Conservation (phyloP, 2,329 filamentous ascomycete species). For the Trichophyton verrucosum region DNA sequence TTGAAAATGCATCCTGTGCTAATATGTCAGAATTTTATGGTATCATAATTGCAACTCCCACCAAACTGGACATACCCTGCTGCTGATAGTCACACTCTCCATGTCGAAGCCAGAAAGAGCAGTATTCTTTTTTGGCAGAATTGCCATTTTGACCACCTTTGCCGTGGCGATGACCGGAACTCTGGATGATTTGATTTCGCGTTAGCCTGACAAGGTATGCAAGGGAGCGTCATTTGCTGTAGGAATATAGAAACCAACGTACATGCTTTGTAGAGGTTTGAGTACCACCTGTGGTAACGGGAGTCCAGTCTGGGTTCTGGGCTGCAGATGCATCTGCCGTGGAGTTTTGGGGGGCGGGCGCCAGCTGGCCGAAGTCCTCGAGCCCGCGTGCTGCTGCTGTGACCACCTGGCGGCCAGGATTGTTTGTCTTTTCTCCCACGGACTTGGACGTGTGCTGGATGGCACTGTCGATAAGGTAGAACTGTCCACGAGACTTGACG, state of each 20-base stretch:
- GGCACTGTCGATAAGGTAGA: constrained; percentile 26
- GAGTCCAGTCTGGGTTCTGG: background rate
- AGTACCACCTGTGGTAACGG: no score
- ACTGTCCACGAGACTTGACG: constrained; percentile 20
- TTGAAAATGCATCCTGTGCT: constrained; percentile 65
- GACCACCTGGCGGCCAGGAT: background rate
- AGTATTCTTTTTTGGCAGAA: constrained; percentile 13
- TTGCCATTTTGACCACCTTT: constrained; percentile 5
- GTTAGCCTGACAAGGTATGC: background rate
- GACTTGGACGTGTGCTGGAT: constrained; percentile 1
- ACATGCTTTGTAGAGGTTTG: background rate
- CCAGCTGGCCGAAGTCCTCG: background rate
- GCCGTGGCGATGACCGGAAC: constrained; percentile 4
- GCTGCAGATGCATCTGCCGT: background rate
- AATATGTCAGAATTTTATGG: background rate
- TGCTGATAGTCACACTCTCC: constrained; percentile 76
- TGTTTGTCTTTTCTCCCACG: background rate
- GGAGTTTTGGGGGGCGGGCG: background rate
- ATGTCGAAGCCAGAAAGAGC: constrained; percentile 74
- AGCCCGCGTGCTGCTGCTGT: background rate
- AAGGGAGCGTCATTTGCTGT: background rate
- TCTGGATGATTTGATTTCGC: background rate
- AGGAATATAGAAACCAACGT: background rate
- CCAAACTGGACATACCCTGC: constrained; percentile 39
- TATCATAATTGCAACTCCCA: no score